A percentile compares a stretch with the other conserved stretches of the same genome.
These are phyloP conservation scores for Trichoderma koningii DNA, from an alignment of 2,329 filamentous ascomycete genomes.

Conservation along the genomic window DNA sequence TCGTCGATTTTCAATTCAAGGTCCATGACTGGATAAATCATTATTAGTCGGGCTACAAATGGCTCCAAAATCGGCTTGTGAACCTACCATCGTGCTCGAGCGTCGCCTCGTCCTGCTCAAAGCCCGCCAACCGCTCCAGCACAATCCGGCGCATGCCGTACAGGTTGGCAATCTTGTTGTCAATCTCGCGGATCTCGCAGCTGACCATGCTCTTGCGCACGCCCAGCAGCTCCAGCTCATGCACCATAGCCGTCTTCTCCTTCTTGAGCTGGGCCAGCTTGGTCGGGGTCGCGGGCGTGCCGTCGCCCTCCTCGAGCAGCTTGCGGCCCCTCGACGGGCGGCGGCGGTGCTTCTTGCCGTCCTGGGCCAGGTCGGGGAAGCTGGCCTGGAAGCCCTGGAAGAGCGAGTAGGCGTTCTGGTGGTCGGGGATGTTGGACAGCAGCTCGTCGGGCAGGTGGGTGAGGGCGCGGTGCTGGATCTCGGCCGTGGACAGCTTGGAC, in stretches of 20 bases:
- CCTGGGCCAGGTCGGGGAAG: conserved; percentile 70
- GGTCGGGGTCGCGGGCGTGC: conserved; percentile 58
- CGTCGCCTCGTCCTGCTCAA: conserved; percentile 89
- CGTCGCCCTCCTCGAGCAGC: conserved; percentile 66
- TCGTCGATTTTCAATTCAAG: conserved; percentile 64
- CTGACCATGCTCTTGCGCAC: conserved; percentile 97
- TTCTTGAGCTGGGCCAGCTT: conserved; percentile 73
- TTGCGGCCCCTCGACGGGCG: conserved; percentile 75
- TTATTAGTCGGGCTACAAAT: neutral
- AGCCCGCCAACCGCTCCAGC: conserved; percentile 76
- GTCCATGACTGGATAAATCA: conserved; percentile 55
- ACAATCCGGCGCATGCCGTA: conserved; percentile 92
- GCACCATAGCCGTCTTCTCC: conserved; percentile 77
- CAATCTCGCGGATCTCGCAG: conserved; percentile 92
- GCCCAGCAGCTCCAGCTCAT: conserved; percentile 85
- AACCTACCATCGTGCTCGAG: conserved; percentile 82
- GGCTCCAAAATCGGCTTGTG: neutral
- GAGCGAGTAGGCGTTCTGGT: conserved; percentile 82
- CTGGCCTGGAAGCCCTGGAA: conserved; percentile 97
- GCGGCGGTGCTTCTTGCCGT: conserved; percentile 69
- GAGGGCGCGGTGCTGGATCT: conserved; percentile 92
- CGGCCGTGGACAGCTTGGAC: conserved; percentile 82
- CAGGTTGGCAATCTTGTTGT: conserved; percentile 93
- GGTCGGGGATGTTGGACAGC: conserved; percentile 83
- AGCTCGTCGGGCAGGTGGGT: conserved; percentile 89